Evolutionary conservation across 73 alveolate species (phyloP).

Genomic region (Halteria grandinella): DNA sequence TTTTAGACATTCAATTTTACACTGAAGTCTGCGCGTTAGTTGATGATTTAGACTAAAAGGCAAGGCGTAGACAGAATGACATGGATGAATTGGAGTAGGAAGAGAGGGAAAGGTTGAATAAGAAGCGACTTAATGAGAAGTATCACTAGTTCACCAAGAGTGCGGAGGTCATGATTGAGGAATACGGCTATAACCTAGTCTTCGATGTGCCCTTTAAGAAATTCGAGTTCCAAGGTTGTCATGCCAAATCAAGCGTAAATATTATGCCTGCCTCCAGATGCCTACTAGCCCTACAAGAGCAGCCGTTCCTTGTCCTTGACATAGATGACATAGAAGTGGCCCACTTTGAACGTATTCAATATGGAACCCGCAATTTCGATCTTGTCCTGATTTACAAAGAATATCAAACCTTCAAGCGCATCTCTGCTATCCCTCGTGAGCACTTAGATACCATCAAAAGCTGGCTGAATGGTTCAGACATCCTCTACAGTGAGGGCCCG

Average conservation of each 20-base stretch:
- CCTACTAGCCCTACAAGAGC: constrained; percentile 83
- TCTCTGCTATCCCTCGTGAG: constrained; percentile 87
- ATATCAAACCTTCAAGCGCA: constrained; percentile 83
- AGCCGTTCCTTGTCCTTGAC: constrained; percentile 92
- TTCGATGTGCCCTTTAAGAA: constrained; percentile 89
- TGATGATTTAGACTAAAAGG: constrained; percentile 90
- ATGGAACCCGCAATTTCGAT: constrained; percentile 90
- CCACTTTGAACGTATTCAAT: constrained; percentile 93
- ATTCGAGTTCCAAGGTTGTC: constrained; percentile 89
- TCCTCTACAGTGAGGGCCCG: constrained; percentile 88
- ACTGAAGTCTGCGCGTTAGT: constrained; percentile 91
- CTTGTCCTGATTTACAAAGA: constrained; percentile 90
- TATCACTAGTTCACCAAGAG: constrained; percentile 79
- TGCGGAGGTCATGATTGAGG: constrained; percentile 74
- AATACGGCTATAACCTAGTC: constrained; percentile 48
- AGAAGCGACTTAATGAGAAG: constrained; percentile 78
- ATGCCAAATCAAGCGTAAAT: constrained; percentile 82
- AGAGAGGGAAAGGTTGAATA: constrained; percentile 81
- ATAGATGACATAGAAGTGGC: constrained; percentile 88
- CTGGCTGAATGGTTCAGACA: constrained; percentile 90
- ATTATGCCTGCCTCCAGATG: constrained; percentile 87
- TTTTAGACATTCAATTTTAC: constrained; percentile 87
- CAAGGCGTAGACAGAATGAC: constrained; percentile 82
- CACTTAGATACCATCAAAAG: constrained; percentile 83
- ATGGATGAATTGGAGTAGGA: constrained; percentile 94